Evolutionary conservation across 805 yeast genomes (phyloP).

Genomic region (Candida glaebosa): DNA sequence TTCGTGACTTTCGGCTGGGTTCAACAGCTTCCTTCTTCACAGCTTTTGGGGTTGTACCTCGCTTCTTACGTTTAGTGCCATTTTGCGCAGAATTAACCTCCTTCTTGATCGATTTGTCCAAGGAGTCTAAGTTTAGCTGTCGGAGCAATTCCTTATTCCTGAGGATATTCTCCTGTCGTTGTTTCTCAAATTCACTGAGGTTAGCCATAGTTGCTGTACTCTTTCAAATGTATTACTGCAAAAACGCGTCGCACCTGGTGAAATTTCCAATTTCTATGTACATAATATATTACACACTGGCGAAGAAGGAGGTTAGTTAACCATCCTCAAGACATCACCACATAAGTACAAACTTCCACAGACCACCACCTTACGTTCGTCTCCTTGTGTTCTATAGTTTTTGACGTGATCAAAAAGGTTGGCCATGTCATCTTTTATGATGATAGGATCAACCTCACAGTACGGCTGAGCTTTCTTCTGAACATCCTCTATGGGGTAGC

Average conservation of each 20-base stretch:
- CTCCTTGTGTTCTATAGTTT: conserved; percentile 14
- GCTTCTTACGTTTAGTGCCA: conserved; percentile 25
- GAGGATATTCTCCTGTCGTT: conserved; percentile 73
- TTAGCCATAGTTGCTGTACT: conserved; percentile 1
- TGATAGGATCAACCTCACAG: conserved; percentile 12
- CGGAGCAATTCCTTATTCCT: conserved; percentile 75
- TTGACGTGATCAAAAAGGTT: conserved; percentile 13
- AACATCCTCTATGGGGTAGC: conserved; percentile 39
- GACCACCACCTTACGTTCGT: conserved; percentile 28
- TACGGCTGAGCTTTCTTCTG: conserved; percentile 12
- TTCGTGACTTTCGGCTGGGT: conserved; percentile 73
- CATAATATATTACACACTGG: neutral
- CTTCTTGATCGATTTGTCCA: conserved; percentile 50
- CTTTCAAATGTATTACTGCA: neutral
- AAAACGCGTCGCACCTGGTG: neutral
- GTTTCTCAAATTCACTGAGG: conserved; percentile 65
- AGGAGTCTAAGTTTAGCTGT: conserved; percentile 62
- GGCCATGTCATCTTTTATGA: conserved; percentile 10
- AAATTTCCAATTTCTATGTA: neutral
- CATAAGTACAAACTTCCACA: conserved; percentile 44
- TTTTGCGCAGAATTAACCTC: conserved; percentile 32
- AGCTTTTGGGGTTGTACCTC: conserved; percentile 18
- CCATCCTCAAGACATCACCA: conserved; percentile 33
- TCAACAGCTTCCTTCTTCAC: conserved; percentile 20
- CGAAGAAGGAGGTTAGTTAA: neutral